Percentiles rank a stretch among this genome's conserved stretches.
Conservation (phyloP, 768 basidiomycete species). For the Suillus decipiens region DNA sequence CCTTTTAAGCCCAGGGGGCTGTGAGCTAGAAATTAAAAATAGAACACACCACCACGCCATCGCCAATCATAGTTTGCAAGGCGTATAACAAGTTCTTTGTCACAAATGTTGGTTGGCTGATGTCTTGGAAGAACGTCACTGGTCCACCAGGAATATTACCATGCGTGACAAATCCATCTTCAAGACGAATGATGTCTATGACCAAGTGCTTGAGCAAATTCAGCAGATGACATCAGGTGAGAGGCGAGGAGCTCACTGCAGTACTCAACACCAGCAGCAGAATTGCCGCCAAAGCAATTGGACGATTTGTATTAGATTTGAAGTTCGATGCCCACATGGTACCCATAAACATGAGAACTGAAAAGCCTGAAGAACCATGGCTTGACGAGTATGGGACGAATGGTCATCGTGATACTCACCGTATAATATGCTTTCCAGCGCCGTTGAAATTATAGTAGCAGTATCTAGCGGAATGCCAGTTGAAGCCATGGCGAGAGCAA, state of each 20-base stretch:
- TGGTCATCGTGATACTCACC: constrained; percentile 14
- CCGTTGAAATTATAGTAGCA: constrained; percentile 25
- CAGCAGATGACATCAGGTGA: not conserved
- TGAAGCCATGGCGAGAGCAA: not conserved
- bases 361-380: constrained; percentile 23
- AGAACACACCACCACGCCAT: constrained; percentile 14
- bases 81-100: constrained; percentile 25
- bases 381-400: not conserved
- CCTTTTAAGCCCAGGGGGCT: not conserved
- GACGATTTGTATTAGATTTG: constrained; percentile 12
- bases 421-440: constrained; percentile 29
- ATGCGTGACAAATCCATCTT: constrained; percentile 23
- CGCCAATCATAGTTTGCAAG: constrained; percentile 15
- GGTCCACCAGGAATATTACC: constrained; percentile 28
- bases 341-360: constrained; percentile 31
- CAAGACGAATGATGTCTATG: constrained; percentile 21
- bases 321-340: constrained; percentile 20
- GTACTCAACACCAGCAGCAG: constrained; percentile 25
- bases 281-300: constrained; percentile 19
- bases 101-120: constrained; percentile 25
- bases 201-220: constrained; percentile 15
- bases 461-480: constrained; percentile 20
- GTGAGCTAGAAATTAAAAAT: not conserved
- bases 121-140: constrained; percentile 23
- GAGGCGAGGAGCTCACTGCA: constrained; percentile 15